These are phyloP conservation scores for Gracilariopsis chorda DNA, from an alignment of 23 red algal species.

Conservation along the genomic window DNA sequence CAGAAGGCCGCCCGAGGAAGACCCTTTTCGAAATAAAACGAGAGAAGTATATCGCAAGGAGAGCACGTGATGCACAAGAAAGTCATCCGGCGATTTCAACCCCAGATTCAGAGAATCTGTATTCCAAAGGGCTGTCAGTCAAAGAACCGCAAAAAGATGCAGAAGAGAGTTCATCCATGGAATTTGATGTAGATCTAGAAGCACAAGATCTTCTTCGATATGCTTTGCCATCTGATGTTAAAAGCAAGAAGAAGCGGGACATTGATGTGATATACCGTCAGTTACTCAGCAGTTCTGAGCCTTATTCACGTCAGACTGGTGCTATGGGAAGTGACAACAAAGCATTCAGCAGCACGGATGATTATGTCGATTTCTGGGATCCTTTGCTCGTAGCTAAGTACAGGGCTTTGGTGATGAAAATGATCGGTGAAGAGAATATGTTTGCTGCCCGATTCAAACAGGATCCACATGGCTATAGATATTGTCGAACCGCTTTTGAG, in stretches of 20 bases:
- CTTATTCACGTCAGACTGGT: background rate
- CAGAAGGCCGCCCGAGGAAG: background rate
- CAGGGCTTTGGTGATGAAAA: conserved; percentile 21
- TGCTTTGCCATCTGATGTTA: background rate
- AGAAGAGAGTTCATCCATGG: background rate
- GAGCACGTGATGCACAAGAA: background rate
- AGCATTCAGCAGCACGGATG: background rate
- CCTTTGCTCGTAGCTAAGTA: conserved; percentile 38
- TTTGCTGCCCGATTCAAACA: background rate
- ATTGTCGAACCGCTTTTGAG: conserved; percentile 31
- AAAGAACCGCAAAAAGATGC: background rate
- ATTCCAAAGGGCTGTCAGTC: background rate
- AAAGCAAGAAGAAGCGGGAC: background rate
- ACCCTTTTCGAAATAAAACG: background rate
- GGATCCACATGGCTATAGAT: background rate
- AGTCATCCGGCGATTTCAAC: background rate
- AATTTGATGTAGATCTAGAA: background rate
- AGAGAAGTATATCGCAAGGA: background rate
- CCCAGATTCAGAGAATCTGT: background rate
- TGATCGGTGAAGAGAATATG: conserved; percentile 23
- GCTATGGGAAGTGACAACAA: background rate
- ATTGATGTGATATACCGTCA: background rate
- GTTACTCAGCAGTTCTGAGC: background rate
- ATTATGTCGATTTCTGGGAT: conserved; percentile 67
- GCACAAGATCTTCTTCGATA: background rate